Base-by-base conservation (phyloP, 306 rosid genomes). In the Trifolium pratense region DNA sequence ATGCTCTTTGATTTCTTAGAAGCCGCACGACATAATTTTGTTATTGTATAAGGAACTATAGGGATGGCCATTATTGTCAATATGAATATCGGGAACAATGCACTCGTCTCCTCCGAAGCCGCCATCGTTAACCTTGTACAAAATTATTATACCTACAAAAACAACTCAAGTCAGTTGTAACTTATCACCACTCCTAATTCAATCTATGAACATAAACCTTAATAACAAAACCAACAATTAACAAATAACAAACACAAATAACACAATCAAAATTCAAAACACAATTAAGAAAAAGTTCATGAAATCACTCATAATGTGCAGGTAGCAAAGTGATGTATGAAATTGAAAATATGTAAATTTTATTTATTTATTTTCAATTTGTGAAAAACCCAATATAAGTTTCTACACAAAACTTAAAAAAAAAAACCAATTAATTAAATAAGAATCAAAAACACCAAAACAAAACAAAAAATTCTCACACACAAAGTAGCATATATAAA, bases 21-120 rank as follows among this genome's bases (percentile, higher is more conserved):
- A 31, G 95, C 92, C 63, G 89, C 88, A 16, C 72, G 87, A 37
- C 93, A 95, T n/a, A 95, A 70, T 84, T 91, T 91, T 3, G 85
- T 71, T 55, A 95, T 88, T 7, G 99, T 95, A 68, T 95, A 95
- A 7, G 99, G 99, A 80, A 95, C 93, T 18, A 91, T 67, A 25
- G 97, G 96, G 68, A 91, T 82, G 13, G 99, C 97, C 97, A 95
- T 89, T 80, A 95, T 91, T 52, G 99, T 95, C 88, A 95, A 78
- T 23, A 95, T 88, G 82, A 95, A 95, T 71, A 95, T 95, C 3
- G 97, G 97, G 79, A 95, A 95, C 88, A 95, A 69, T 9, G 91
- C 88, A 71, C 93, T 94, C 40, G 79, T 91, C 88, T 91, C 98
- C 77, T 91, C 97, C 5, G 99, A 91, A 70, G 90, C 89, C 12